phyloP scores from a whole-genome alignment of 2,329 filamentous ascomycete genomes.

The Bipolaris victoriae region DNA sequence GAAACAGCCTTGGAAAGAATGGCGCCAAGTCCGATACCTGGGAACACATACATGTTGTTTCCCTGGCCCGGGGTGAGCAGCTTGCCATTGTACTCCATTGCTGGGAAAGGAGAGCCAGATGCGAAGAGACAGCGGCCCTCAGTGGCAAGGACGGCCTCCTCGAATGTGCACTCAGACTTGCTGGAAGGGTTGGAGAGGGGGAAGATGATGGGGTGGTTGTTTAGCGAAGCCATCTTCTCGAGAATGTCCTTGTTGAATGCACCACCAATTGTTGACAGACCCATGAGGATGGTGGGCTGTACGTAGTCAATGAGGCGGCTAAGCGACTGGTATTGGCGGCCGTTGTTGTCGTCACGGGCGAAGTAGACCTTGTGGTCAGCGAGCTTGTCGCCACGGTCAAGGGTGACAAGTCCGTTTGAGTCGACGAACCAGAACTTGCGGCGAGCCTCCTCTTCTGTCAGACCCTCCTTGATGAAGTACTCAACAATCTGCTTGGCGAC shows the following conservation, averaged over 20 bases:
- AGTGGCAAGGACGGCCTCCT: constrained; percentile 89
- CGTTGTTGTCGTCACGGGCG: constrained; percentile 68
- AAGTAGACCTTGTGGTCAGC: constrained; percentile 84
- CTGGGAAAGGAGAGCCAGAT: constrained; percentile 88
- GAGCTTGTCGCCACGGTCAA: constrained; percentile 89
- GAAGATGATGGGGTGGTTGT: constrained; percentile 78
- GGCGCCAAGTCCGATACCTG: constrained; percentile 89
- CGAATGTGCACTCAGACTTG: constrained; percentile 97
- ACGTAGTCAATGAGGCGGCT: constrained; percentile 94
- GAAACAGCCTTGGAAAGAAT: constrained; percentile 87
- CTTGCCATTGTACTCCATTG: constrained; percentile 60
- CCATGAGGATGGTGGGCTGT: constrained; percentile 91
- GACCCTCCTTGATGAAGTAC: constrained; percentile 91
- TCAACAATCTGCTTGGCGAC: constrained; percentile 98
- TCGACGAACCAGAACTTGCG: constrained; percentile 98
- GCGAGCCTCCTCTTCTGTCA: constrained; percentile 84
- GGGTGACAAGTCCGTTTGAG: constrained; percentile 92
- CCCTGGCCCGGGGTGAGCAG: constrained; percentile 64
- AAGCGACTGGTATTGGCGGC: constrained; percentile 74
- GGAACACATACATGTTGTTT: constrained; percentile 94
- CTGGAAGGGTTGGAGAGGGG: constrained; percentile 94
- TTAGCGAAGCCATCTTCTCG: constrained; percentile 63
- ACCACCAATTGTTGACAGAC: constrained; percentile 90
- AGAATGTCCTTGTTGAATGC: constrained; percentile 91
- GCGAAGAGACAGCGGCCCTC: constrained; percentile 92